Base-by-base conservation (phyloP, 352 stramenopile genomes). In the Phytophthora pluvialis region DNA sequence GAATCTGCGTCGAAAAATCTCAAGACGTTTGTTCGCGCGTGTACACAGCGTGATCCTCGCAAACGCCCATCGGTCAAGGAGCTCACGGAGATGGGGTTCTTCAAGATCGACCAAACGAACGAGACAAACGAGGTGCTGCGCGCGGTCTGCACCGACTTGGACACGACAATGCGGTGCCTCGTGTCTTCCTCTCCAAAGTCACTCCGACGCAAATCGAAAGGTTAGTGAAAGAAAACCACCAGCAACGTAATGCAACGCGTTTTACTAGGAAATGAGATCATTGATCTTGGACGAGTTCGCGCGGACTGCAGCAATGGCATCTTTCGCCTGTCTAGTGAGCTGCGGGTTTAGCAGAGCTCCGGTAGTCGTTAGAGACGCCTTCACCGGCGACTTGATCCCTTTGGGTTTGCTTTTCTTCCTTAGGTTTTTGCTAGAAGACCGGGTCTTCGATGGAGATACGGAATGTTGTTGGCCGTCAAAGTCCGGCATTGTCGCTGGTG, bases 261-360 rank as follows among this genome's bases (percentile, higher is more conserved):
- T 55, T 56, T 62, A 73, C 55, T 74, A 72, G 36, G 76, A 72
- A 25, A 92, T 89, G 29, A 93, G 72, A 2, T 90, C 80, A 44
- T 87, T 87, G 53, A 93, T 87, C 63, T 93, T 93, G 54, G 81
- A 88, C 16, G 82, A 73, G 52, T 93, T 93, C 32, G 77, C 62
- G 4, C 84, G 80, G 5, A 93, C 62, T 25, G 73, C 76, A 21
- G 78, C 65, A 29, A 93, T 69, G 28, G 90, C 68, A 39, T 93
- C 77, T 47, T 78, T 83, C 1, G 82, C 78, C 36, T 91, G 79
- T 18, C 63, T 52, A 11, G 78, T 77, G 12, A 90, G 81, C 7
- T 89, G 72, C 4, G 75, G 77, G 39, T 93, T 81, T 10, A 87
- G 45, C 16, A 89, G 43, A 13, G 64, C 50, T 15, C 52, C 61